Evolutionary conservation across 805 yeast species (phyloP).

Genomic region (Cyberlindnera misumaiensis): DNA sequence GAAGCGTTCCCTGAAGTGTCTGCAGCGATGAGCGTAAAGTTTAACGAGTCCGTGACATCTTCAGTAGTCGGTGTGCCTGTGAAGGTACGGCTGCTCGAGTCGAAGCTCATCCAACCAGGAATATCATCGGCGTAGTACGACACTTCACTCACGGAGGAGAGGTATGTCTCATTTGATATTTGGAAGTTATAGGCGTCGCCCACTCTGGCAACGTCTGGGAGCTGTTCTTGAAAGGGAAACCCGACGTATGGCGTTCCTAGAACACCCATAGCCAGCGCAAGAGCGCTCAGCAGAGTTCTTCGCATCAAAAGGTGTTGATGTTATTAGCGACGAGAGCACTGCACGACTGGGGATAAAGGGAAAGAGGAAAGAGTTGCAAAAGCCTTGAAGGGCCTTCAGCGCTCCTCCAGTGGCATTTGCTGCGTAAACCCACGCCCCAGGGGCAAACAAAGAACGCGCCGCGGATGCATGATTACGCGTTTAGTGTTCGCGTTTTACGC

Average conservation of each 20-base stretch:
- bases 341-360: too few species aligned
- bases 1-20: conserved; percentile 49
- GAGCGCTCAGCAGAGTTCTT: too few species aligned
- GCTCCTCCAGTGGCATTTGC: too few species aligned
- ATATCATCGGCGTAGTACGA: conserved; percentile 48
- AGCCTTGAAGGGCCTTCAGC: too few species aligned
- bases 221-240: conserved; percentile 76
- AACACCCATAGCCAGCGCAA: conserved; percentile 1
- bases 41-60: conserved; percentile 39
- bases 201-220: conserved; percentile 81
- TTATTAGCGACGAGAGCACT: too few species aligned
- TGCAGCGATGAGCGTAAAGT: conserved; percentile 63
- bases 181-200: conserved; percentile 56
- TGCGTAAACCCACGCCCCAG: too few species aligned
- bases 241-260: conserved; percentile 49
- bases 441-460: too few species aligned
- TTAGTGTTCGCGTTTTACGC: too few species aligned
- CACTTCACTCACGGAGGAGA: conserved; percentile 38
- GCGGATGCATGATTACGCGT: too few species aligned
- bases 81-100: conserved; percentile 49
- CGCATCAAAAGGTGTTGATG: too few species aligned
- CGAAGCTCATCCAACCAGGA: conserved; percentile 80
- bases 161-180: conserved; percentile 64
- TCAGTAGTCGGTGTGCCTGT: conserved; percentile 55
- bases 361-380: too few species aligned